phyloP scores from a whole-genome alignment of 352 stramenopile species.

The Peronospora farinosa region DNA sequence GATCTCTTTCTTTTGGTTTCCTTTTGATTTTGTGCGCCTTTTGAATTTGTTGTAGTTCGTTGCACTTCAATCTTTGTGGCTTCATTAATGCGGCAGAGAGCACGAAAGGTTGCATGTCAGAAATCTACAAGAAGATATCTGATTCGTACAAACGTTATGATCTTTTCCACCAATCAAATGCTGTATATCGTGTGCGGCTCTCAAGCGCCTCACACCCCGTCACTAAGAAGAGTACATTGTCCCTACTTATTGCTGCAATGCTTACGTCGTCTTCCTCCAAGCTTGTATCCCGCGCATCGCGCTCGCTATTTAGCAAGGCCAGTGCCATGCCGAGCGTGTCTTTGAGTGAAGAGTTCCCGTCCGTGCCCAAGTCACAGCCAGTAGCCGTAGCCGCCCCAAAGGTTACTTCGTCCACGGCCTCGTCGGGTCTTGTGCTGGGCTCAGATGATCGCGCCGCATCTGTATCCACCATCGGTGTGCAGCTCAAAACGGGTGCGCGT shows the following conservation, averaged over 20 bases:
- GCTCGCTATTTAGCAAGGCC: constrained; percentile 63
- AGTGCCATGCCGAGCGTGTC: constrained; percentile 51
- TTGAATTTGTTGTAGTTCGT: constrained; percentile 1
- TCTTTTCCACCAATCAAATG: constrained; percentile 7
- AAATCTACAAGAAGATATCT: not conserved
- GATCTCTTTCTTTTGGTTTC: not conserved
- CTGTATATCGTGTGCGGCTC: constrained; percentile 14
- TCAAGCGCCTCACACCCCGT: constrained; percentile 15
- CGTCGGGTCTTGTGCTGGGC: constrained; percentile 53
- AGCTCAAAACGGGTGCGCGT: constrained; percentile 53
- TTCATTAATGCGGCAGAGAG: constrained; percentile 21
- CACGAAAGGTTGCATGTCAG: constrained; percentile 16
- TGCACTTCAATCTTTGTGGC: constrained; percentile 4
- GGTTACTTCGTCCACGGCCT: constrained; percentile 33
- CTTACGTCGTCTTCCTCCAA: constrained; percentile 33
- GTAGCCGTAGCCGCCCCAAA: constrained; percentile 21
- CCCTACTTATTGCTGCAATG: constrained; percentile 11
- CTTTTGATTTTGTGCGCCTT: not conserved
- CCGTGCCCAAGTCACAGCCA: constrained; percentile 37
- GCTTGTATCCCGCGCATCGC: constrained; percentile 27
- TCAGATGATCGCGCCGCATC: constrained; percentile 43
- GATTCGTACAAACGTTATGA: not conserved
- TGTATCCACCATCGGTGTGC: constrained; percentile 60
- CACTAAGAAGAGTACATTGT: constrained; percentile 19
- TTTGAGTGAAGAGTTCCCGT: constrained; percentile 60